Base-by-base conservation (phyloP, 2,329 filamentous ascomycete species). In the Chaetomiaceae sp. region DNA sequence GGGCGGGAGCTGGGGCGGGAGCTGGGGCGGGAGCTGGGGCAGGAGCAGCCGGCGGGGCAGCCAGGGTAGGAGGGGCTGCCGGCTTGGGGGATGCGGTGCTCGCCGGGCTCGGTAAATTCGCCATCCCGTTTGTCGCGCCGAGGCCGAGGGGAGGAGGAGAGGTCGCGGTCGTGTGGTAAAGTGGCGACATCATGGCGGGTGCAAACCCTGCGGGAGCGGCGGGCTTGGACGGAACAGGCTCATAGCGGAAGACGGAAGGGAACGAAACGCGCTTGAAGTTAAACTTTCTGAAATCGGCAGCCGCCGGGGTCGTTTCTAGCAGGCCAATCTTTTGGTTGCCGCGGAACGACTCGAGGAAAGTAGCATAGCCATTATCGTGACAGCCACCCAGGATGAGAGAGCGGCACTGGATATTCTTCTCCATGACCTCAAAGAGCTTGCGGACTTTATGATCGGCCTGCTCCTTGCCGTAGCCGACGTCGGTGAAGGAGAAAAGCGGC, bases 401-500 rank as follows among this genome's bases (percentile, higher is more conserved):
- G 10, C 60, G 60, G 60, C 66, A 68, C 37, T 66, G 62, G 9
- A 59, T 55, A 25, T 64, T 57, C 38, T 59, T 61, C 16, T 63
- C 58, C 66, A 68, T 68, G 21, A 66, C 35, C 27, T 67, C 61
- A 40, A 68, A 59, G 33, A 65, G 61, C 59, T 67, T 65, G 9
- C 64, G 62, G 31, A 66, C 64, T 50, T 67, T 68, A 50, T 66
- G 60, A 30, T 68, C 66, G 19, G 66, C 63, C 45, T 63, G 63
- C 43, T 68, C 66, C 46, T 69, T 68, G 33, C 65, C 66, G 16
- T 56, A 57, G 34, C 66, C 66, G 16, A 68, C 65, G 47, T 69
- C 66, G 41, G 64, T 57, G 49, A 68, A 66, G 42, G 62, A 64
- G 55, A 68, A 69, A 4, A 69, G 57, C 0, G 65, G 62, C 41